Evolutionary conservation across 176 grass and related monocot genomes (phyloP).

Genomic region (Bothriochloa decipiens): DNA sequence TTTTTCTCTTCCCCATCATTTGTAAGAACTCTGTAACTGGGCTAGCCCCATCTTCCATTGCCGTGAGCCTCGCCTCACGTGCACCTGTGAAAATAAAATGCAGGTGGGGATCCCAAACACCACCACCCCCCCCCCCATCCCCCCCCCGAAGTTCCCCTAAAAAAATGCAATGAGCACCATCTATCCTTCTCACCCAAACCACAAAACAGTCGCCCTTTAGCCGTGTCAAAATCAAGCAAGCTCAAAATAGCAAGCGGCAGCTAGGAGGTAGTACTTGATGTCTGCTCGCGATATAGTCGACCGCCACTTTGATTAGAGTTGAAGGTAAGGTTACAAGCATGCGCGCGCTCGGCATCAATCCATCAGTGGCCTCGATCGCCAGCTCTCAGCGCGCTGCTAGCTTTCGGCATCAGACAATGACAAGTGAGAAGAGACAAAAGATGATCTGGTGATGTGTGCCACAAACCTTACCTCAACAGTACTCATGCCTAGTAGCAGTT

Average conservation of each 20-base stretch:
- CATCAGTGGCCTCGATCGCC: not conserved
- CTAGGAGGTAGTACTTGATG: not conserved
- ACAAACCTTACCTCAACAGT: not conserved
- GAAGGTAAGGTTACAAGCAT: constrained; percentile 30
- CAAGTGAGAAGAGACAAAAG: no score
- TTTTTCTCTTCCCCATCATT: no score
- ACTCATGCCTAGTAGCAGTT: not conserved
- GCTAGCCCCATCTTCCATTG: no score
- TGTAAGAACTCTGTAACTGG: no score
- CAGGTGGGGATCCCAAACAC: no score
- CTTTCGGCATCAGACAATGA: not conserved
- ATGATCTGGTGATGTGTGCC: not conserved
- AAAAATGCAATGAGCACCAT: not conserved
- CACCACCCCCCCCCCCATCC: no score
- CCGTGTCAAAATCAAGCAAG: not conserved
- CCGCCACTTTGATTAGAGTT: constrained; percentile 33
- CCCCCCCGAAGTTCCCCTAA: no score
- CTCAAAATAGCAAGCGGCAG: not conserved
- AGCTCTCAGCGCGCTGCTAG: not conserved
- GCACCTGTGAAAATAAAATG: no score
- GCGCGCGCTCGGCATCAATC: not conserved
- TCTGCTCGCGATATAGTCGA: not conserved
- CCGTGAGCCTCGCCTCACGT: no score
- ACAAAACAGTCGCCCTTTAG: not conserved
- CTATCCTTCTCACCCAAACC: not conserved